Evolutionary conservation across 2,329 filamentous ascomycete genomes (phyloP).

Genomic region (Verticillium albo-atrum): DNA sequence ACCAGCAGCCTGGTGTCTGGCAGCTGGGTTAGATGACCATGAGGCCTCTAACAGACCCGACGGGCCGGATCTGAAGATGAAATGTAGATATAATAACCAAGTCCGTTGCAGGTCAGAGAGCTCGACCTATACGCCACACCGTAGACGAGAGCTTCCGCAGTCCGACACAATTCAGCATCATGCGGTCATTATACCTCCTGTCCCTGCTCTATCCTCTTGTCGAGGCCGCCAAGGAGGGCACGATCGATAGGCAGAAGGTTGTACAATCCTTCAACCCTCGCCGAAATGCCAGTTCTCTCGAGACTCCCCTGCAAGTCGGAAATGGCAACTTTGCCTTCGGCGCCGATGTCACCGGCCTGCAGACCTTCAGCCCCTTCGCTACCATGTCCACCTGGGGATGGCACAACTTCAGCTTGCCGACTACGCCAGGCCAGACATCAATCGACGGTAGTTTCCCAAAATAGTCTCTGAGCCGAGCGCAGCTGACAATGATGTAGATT

Average conservation of each 20-base stretch:
- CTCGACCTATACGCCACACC: background rate
- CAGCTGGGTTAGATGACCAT: background rate
- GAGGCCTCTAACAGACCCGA: background rate
- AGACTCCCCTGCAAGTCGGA: conserved; percentile 47
- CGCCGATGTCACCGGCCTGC: conserved; percentile 40
- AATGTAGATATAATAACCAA: background rate
- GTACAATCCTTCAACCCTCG: conserved; percentile 39
- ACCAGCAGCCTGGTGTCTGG: background rate
- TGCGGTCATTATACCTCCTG: conserved; percentile 7
- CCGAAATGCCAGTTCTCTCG: conserved; percentile 40
- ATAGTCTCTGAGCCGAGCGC: background rate
- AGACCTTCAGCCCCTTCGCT: conserved; percentile 41
- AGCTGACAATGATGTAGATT: conserved; percentile 22
- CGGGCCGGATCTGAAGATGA: background rate
- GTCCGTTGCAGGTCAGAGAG: background rate
- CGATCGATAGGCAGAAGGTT: conserved; percentile 25
- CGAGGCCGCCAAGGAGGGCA: conserved; percentile 8
- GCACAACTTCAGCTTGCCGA: conserved; percentile 44
- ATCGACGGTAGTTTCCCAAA: conserved; percentile 4
- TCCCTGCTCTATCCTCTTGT: conserved; percentile 9
- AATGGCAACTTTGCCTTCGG: conserved; percentile 46
- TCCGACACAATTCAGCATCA: background rate
- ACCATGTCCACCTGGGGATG: conserved; percentile 44
- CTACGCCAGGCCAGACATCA: conserved; percentile 25
- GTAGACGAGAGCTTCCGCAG: background rate